phyloP scores from a whole-genome alignment of 192 early-diverging fungal species.

The Coemansia erecta region DNA sequence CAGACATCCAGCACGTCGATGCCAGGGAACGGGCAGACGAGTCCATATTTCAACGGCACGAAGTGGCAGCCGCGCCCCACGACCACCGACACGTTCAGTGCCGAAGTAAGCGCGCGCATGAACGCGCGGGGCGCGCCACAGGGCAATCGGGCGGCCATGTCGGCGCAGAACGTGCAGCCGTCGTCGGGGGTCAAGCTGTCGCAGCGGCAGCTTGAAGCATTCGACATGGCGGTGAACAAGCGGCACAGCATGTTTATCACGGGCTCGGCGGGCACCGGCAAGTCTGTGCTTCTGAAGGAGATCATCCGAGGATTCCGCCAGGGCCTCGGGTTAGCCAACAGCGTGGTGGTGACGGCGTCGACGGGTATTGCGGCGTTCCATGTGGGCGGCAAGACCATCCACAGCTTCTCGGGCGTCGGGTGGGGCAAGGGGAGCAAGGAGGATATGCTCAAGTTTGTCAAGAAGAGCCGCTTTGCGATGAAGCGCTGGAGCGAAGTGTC shows the following conservation, averaged over 20 bases:
- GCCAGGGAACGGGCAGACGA: not conserved
- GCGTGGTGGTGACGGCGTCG: conserved; percentile 59
- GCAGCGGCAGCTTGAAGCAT: conserved; percentile 59
- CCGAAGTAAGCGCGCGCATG: not conserved
- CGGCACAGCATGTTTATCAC: conserved; percentile 68
- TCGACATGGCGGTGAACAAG: conserved; percentile 59
- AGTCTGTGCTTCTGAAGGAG: conserved; percentile 45
- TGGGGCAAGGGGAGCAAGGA: conserved; percentile 44
- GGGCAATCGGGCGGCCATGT: too few species aligned
- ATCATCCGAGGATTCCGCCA: conserved; percentile 37
- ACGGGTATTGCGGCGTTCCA: conserved; percentile 83
- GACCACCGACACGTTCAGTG: not conserved
- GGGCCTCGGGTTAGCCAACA: not conserved
- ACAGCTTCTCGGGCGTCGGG: conserved; percentile 70
- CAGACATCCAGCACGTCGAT: conserved; percentile 4
- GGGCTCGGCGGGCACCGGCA: conserved; percentile 71
- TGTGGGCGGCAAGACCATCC: conserved; percentile 71
- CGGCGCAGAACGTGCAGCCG: conserved; percentile 2
- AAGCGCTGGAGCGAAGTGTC: conserved; percentile 61
- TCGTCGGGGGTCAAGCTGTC: conserved; percentile 25
- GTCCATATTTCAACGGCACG: not conserved
- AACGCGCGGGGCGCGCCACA: not conserved
- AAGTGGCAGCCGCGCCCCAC: too few species aligned
- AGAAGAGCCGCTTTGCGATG: conserved; percentile 33
- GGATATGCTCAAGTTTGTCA: conserved; percentile 30